These are phyloP conservation scores for Iberis pinnata DNA, from an alignment of 345 rosid species.

Conservation along the genomic window DNA sequence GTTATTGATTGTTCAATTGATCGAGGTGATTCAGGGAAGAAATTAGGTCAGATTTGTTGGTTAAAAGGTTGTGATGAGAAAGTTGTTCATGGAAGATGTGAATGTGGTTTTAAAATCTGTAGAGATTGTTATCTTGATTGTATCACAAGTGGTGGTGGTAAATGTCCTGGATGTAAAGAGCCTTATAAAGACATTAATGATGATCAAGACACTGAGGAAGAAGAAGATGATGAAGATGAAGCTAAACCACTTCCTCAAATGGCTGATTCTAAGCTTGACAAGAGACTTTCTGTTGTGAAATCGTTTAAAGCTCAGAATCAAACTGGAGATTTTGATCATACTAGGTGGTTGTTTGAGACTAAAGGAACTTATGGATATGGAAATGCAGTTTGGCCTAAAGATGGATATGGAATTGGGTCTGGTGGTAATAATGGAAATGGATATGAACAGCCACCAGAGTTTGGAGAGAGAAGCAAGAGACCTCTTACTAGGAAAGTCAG, in stretches of 20 bases:
- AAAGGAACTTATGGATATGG: constrained; percentile 81
- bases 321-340: constrained; percentile 62
- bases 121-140: constrained; percentile 61
- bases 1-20: constrained; percentile 52
- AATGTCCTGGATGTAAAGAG: constrained; percentile 75
- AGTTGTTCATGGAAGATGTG: constrained; percentile 47
- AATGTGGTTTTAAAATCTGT: constrained; percentile 63
- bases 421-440: constrained; percentile 44
- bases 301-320: constrained; percentile 61
- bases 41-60: constrained; percentile 41
- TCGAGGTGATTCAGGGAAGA: constrained; percentile 32
- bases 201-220: constrained; percentile 32
- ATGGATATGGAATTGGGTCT: constrained; percentile 55
- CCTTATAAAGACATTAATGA: constrained; percentile 48
- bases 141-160: constrained; percentile 47
- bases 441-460: constrained; percentile 62
- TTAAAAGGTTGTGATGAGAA: constrained; percentile 71
- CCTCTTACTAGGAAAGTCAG: constrained; percentile 59
- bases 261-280: constrained; percentile 49
- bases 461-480: constrained; percentile 49
- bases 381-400: constrained; percentile 78
- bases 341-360: constrained; percentile 75
- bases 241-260: constrained; percentile 61
- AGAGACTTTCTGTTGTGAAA: constrained; percentile 63
- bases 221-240: constrained; percentile 44